phyloP scores from a whole-genome alignment of 371 early-diverging fungal genomes.

The Gilbertella persicaria region DNA sequence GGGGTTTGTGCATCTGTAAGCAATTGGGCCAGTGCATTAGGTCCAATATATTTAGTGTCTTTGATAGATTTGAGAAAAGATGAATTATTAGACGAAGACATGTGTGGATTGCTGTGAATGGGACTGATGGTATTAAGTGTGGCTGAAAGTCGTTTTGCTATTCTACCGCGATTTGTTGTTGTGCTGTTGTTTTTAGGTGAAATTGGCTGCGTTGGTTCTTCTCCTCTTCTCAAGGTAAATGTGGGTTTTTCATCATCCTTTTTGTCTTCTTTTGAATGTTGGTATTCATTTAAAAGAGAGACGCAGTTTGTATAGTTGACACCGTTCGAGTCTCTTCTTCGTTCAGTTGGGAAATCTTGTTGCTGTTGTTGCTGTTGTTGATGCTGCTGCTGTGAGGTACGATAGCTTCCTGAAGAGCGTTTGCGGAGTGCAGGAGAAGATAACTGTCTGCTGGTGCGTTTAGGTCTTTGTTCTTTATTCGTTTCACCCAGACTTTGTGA shows the following conservation, averaged over 20 bases:
- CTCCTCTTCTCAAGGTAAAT: conserved; percentile 1
- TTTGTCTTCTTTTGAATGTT: conserved; percentile 2
- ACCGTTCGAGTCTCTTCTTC: conserved; percentile 14
- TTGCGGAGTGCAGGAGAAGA: conserved; percentile 4
- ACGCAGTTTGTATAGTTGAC: conserved; percentile 7
- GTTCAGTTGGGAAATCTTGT: no score
- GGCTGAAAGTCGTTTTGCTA: conserved; percentile 11
- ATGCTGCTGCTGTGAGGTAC: neutral
- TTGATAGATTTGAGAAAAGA: neutral
- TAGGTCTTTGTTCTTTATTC: neutral
- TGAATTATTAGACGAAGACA: neutral
- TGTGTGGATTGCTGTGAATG: conserved; percentile 11
- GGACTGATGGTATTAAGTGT: conserved; percentile 5
- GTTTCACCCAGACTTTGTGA: conserved; percentile 8
- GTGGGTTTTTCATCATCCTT: neutral
- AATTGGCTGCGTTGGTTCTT: neutral
- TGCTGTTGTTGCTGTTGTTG: neutral
- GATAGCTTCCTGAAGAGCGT: conserved; percentile 16
- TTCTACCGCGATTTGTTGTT: conserved; percentile 7
- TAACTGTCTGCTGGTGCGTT: neutral
- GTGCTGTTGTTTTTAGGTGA: conserved; percentile 3
- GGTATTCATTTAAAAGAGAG: conserved; percentile 4
- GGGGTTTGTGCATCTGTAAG: conserved; percentile 3
- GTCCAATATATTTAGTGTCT: conserved; percentile 8
- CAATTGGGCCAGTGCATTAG: conserved; percentile 3